Conservation (phyloP, 768 basidiomycete genomes). For the Tulasnella sp. region DNA sequence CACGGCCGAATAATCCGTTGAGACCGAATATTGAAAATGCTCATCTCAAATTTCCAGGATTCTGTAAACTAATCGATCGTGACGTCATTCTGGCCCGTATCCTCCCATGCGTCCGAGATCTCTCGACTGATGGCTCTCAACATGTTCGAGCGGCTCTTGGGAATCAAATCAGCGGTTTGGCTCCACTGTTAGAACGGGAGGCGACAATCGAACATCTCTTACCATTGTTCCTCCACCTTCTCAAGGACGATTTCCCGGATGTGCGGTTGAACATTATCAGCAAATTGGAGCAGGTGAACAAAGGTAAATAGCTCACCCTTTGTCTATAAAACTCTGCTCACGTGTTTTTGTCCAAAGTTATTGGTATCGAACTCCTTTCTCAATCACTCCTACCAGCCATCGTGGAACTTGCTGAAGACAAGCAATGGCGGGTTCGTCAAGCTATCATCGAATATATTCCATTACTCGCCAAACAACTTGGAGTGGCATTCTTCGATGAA, state of each 20-base stretch:
- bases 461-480: conserved; percentile 94
- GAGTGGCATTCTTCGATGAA: conserved; percentile 94
- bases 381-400: conserved; percentile 95
- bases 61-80: conserved; percentile 83
- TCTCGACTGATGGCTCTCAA: conserved; percentile 87
- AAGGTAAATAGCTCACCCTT: conserved; percentile 35
- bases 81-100: conserved; percentile 88
- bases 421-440: conserved; percentile 98
- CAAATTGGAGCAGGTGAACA: conserved; percentile 92
- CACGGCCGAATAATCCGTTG: not conserved
- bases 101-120: conserved; percentile 87
- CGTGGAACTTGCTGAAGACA: conserved; percentile 95
- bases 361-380: conserved; percentile 88
- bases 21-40: too few species aligned
- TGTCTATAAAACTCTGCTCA: not conserved
- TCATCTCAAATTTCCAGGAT: conserved; percentile 41
- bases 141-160: conserved; percentile 95
- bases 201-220: conserved; percentile 93
- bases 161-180: conserved; percentile 90
- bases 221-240: conserved; percentile 85
- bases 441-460: conserved; percentile 99
- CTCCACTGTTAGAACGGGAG: conserved; percentile 84
- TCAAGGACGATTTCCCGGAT: conserved; percentile 98
- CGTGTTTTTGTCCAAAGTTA: conserved; percentile 45
- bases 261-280: conserved; percentile 96